A percentile compares a stretch with the other conserved stretches of the same genome.
Conservation (phyloP, 2,329 filamentous ascomycete genomes). For the Penicillium freii region DNA sequence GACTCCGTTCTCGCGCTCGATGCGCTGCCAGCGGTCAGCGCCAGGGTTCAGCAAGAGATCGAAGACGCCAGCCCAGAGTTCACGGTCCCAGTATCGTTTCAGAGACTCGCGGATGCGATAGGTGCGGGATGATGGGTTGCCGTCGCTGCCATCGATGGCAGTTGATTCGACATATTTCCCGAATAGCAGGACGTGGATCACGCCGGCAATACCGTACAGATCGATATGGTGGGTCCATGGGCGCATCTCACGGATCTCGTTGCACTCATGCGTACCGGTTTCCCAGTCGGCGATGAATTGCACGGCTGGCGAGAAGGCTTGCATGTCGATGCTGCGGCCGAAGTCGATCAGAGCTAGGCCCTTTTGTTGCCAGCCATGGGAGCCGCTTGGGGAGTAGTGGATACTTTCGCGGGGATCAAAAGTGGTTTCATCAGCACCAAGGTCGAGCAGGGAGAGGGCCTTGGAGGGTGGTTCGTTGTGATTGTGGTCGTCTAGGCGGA, state of each 20-base stretch:
- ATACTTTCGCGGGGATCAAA: conserved; percentile 31
- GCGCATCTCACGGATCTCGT: conserved; percentile 88
- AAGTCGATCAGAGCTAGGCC: conserved; percentile 92
- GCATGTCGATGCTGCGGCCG: conserved; percentile 91
- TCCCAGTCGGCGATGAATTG: conserved; percentile 97
- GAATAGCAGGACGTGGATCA: conserved; percentile 84
- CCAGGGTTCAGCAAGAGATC: conserved; percentile 79
- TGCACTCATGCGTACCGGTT: conserved; percentile 80
- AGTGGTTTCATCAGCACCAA: conserved; percentile 21
- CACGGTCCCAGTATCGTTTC: conserved; percentile 95
- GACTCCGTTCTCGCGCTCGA: conserved; percentile 49
- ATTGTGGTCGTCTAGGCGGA: conserved; percentile 66
- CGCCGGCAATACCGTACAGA: conserved; percentile 87
- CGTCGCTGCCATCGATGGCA: conserved; percentile 27
- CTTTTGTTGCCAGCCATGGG: conserved; percentile 73
- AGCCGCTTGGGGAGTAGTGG: conserved; percentile 71
- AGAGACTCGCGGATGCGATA: conserved; percentile 80
- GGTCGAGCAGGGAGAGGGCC: conserved; percentile 31
- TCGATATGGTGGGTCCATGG: conserved; percentile 99
- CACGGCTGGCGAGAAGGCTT: conserved; percentile 70
- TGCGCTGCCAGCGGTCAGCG: conserved; percentile 56
- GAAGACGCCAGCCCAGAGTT: conserved; percentile 82
- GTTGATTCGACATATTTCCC: conserved; percentile 89
- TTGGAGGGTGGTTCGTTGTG: conserved; percentile 24
- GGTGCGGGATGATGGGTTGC: conserved; percentile 42